Base-by-base conservation (phyloP, 1,284 basidiomycete species). In the Trichosporon asahii region DNA sequence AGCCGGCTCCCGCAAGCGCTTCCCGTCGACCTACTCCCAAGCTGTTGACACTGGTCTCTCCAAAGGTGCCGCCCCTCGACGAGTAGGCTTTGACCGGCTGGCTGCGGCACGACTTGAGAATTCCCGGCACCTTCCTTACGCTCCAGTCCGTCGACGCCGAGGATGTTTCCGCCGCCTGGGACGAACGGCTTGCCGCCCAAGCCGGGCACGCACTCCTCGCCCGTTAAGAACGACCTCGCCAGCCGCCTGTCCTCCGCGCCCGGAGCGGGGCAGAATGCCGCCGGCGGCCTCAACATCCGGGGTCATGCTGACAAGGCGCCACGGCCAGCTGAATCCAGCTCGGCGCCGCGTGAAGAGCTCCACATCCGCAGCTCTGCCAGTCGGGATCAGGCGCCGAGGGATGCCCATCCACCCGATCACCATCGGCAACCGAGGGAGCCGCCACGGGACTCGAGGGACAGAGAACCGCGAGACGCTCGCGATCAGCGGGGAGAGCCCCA, bases 101-200 rank as follows among this genome's bases (percentile, higher is more conserved):
- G 49, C 49, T 12, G 49, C 49, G 49, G 49, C 11, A n/a, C 18
- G 18, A n/a, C 15, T 46, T n/a, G 25, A 29, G 55, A 60, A 12
- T 11, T 7, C 25, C 25, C 57, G 27, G 27, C 57, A 31, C 18
- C 27, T 14, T 60, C 27, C 29, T 31, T 15, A 11, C 29, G 35
- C 14, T 14, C 14, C 35, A 37, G 35, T 12, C 35, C 35, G 35
- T 12, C 35, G 35, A 37, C 35, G 18, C 18, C 27, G 57, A 31
- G 14, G 29, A 61, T 61, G 57, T 61, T 61, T 61, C 57, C 57
- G 27, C 57, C 57, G 4, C 57, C 57, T 2, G 57, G 57, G 18
- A 61, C 57, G 18, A 61, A 61, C 57, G 57, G 57, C 29, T 15
- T 61, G 57, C 57, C 57, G 18, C 57, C 29, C 57, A 61, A 33